phyloP scores from a whole-genome alignment of 1,284 basidiomycete species.

The Mycocalia duriaeana region DNA sequence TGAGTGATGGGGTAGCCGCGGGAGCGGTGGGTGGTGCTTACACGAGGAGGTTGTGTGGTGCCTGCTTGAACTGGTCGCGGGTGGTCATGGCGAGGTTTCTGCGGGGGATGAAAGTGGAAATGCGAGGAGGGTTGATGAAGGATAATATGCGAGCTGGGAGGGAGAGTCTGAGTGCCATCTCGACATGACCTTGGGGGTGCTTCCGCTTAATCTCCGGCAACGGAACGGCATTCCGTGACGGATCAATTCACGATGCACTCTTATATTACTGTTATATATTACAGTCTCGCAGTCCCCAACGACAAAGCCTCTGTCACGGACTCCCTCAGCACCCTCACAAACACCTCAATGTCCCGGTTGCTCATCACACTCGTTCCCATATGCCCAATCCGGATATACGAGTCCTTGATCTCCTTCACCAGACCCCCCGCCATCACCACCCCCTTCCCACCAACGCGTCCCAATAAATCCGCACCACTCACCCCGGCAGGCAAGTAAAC shows the following conservation, averaged over 20 bases:
- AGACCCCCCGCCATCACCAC: conserved; percentile 83
- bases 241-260: too few relatives aligned
- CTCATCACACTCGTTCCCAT: conserved; percentile 24
- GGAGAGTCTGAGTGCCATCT: conserved; percentile 4
- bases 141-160: neutral
- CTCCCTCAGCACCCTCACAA: conserved; percentile 17
- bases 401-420: conserved; percentile 77
- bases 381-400: conserved; percentile 63
- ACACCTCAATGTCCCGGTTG: conserved; percentile 19
- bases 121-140: neutral
- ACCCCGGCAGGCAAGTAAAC: conserved; percentile 72
- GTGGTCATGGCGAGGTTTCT: conserved; percentile 11
- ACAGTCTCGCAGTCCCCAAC: neutral
- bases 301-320: conserved; percentile 13
- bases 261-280: neutral
- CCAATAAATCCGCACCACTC: conserved; percentile 61
- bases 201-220: neutral
- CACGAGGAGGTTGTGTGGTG: conserved; percentile 1
- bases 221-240: conserved; percentile 2
- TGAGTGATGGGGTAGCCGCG: neutral
- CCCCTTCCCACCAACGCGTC: conserved; percentile 56
- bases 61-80: conserved; percentile 13
- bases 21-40: neutral
- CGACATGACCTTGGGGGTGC: neutral
- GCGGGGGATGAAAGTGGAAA: neutral